These are phyloP conservation scores for Fraxinus excelsior DNA, from an alignment of 257 asterid species.

Conservation along the genomic window DNA sequence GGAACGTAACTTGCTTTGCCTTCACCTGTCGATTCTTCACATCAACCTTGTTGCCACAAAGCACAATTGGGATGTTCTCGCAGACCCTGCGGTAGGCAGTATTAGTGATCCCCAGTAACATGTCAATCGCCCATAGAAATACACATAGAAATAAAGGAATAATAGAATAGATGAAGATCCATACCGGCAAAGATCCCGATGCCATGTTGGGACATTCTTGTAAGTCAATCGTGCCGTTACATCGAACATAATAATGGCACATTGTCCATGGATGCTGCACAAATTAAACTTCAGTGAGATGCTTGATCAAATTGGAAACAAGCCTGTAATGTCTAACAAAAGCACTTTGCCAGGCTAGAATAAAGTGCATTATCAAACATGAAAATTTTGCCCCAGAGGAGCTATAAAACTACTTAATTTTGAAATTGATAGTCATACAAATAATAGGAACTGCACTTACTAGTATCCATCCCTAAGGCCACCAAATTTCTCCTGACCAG, in stretches of 20 bases:
- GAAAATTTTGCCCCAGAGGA: background rate
- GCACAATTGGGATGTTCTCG: slow-evolving; percentile 70
- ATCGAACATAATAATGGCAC: slow-evolving; percentile 84
- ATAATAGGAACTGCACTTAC: slow-evolving; percentile 44
- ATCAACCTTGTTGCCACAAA: slow-evolving; percentile 78
- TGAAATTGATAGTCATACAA: background rate
- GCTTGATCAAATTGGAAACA: background rate
- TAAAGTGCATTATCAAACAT: background rate
- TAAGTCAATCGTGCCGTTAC: slow-evolving; percentile 80
- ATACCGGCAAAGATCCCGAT: slow-evolving; percentile 81
- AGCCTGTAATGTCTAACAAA: background rate
- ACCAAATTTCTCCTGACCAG: slow-evolving; percentile 80
- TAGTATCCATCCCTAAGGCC: slow-evolving; percentile 86
- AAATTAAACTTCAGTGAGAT: background rate
- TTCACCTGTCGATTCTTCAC: slow-evolving; percentile 81
- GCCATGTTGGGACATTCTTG: slow-evolving; percentile 90
- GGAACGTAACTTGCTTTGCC: slow-evolving; percentile 79
- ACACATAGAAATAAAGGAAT: background rate
- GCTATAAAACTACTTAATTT: background rate
- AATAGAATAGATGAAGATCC: background rate
- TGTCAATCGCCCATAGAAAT: background rate
- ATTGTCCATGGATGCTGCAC: slow-evolving; percentile 76
- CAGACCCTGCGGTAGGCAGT: slow-evolving; percentile 48
- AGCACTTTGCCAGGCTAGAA: background rate
- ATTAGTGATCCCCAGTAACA: no score